phyloP scores from a whole-genome alignment of 208 protist genomes.

The Leishmania amazonensis region DNA sequence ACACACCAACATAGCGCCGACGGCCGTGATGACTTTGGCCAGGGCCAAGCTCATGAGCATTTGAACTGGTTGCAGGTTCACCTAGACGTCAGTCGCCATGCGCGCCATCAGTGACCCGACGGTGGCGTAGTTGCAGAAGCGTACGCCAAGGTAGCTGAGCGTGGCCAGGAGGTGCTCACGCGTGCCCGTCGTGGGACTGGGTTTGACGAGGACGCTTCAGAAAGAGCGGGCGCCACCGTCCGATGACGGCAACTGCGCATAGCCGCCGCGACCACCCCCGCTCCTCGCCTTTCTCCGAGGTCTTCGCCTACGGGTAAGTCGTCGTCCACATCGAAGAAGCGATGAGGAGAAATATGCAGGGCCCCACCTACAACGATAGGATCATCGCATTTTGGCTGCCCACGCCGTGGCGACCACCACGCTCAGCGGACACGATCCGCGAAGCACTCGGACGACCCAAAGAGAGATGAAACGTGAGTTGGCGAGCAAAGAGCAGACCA shows the following conservation, averaged over 20 bases:
- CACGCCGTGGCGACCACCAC: constrained; percentile 18
- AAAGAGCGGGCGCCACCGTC: constrained; percentile 38
- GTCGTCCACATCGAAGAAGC: constrained; percentile 17
- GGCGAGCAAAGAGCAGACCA: not conserved
- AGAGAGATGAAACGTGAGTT: not conserved
- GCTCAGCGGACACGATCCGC: constrained; percentile 21
- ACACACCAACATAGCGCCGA: constrained; percentile 53
- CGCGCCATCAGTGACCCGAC: constrained; percentile 56
- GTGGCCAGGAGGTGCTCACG: constrained; percentile 45
- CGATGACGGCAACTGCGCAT: constrained; percentile 8
- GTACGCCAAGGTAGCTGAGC: constrained; percentile 56
- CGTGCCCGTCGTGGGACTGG: constrained; percentile 49
- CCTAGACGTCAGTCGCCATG: constrained; percentile 71
- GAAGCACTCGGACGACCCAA: not conserved
- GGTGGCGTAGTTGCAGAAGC: constrained; percentile 55
- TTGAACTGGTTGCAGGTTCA: constrained; percentile 48
- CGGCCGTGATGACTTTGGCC: constrained; percentile 47
- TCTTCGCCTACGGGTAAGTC: not conserved
- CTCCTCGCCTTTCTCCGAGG: not conserved
- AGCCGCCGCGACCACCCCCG: constrained; percentile 12
- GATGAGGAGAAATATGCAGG: constrained; percentile 21
- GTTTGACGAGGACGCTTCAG: constrained; percentile 51
- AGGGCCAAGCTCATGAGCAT: constrained; percentile 50
- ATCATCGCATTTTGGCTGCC: constrained; percentile 26
- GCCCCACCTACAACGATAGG: constrained; percentile 16